Percentiles rank a stretch among this genome's conserved stretches.
These are phyloP conservation scores for Tephrocybe sp. DNA, from an alignment of 768 basidiomycete genomes.

Conservation along the genomic window DNA sequence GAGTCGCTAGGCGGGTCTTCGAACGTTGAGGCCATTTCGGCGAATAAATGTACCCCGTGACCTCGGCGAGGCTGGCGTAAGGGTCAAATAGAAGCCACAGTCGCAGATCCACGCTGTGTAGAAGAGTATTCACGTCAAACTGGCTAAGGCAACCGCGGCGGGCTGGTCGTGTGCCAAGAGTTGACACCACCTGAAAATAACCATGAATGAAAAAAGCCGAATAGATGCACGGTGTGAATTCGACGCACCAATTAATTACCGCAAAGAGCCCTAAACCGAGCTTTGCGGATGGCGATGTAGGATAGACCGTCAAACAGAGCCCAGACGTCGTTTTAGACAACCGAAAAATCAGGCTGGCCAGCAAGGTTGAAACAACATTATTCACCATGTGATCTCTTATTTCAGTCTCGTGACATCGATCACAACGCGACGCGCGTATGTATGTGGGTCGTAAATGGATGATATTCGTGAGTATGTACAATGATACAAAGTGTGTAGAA, in stretches of 20 bases:
- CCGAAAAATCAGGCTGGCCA: too few relatives aligned
- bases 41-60: slow-evolving; percentile 4
- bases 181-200: not conserved
- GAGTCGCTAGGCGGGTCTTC: not conserved
- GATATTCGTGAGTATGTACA: too few relatives aligned
- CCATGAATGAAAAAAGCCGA: not conserved
- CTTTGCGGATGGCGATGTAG: not conserved
- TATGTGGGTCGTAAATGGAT: too few relatives aligned
- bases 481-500: too few relatives aligned
- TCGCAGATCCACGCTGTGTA: not conserved
- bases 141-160: not conserved
- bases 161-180: not conserved
- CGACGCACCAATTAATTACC: slow-evolving; percentile 6
- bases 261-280: not conserved
- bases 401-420: too few relatives aligned
- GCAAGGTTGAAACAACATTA: too few relatives aligned
- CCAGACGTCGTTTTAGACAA: not conserved
- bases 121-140: not conserved
- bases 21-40: slow-evolving; percentile 2
- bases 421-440: too few relatives aligned
- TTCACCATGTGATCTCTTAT: too few relatives aligned
- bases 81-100: not conserved
- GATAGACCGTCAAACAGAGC: not conserved
- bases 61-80: slow-evolving; percentile 5
- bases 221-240: not conserved